These are phyloP conservation scores for Arachnomyces sp. DNA, from an alignment of 2,329 filamentous ascomycete species.

Conservation along the genomic window DNA sequence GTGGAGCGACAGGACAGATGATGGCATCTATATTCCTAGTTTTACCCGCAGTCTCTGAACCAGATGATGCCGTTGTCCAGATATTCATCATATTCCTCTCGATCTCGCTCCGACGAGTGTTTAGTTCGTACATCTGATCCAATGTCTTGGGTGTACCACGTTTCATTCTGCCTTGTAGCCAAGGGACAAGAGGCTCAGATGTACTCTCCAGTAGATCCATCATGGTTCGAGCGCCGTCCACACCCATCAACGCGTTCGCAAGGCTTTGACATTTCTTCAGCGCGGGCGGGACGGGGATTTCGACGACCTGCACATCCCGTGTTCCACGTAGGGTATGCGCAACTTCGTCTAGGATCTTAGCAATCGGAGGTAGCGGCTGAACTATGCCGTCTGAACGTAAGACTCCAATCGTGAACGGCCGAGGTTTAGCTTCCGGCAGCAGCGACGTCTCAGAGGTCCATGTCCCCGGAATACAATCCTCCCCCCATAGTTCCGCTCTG, in stretches of 20 bases:
- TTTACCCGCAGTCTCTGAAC: slow-evolving; percentile 26
- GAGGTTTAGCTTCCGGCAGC: slow-evolving; percentile 15
- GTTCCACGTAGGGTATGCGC: slow-evolving; percentile 24
- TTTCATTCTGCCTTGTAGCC: slow-evolving; percentile 47
- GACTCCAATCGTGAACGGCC: slow-evolving; percentile 35
- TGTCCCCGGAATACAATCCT: slow-evolving; percentile 35
- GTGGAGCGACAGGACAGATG: slow-evolving; percentile 56
- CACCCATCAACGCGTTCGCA: slow-evolving; percentile 51
- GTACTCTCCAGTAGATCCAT: slow-evolving; percentile 51
- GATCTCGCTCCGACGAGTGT: slow-evolving; percentile 45
- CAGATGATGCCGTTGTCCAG: slow-evolving; percentile 37
- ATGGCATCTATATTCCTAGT: slow-evolving; percentile 50
- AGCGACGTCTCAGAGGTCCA: slow-evolving; percentile 28
- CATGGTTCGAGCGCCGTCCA: slow-evolving; percentile 51
- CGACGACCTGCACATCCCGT: slow-evolving; percentile 48
- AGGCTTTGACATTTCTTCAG: slow-evolving; percentile 51
- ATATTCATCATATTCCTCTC: slow-evolving; percentile 51
- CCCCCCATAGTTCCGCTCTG: slow-evolving; percentile 46
- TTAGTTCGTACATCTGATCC: slow-evolving; percentile 44
- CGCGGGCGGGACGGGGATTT: slow-evolving; percentile 47
- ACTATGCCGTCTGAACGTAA: slow-evolving; percentile 35
- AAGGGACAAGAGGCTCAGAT: slow-evolving; percentile 52
- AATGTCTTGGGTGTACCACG: slow-evolving; percentile 43
- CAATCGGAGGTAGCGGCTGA: slow-evolving; percentile 32
- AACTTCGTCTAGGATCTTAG: slow-evolving; percentile 34